A percentile compares a stretch with the other conserved stretches of the same genome.
Conservation (phyloP, 371 early-diverging fungal genomes). For the Mortierella sp. region DNA sequence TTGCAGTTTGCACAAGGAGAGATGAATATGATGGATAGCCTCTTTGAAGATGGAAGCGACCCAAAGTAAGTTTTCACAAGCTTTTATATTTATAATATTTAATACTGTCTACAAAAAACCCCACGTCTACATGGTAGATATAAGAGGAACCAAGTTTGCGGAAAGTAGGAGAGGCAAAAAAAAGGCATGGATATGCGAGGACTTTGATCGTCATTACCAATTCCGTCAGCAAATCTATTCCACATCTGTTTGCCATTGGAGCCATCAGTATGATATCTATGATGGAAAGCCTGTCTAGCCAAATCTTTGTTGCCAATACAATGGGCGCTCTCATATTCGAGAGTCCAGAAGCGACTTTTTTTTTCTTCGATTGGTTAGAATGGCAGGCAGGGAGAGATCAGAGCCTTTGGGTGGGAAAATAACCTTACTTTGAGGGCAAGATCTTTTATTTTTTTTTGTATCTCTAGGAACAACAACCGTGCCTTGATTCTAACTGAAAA, state of each 20-base stretch:
- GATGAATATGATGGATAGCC: constrained; percentile 52
- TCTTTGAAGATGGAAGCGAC: constrained; percentile 51
- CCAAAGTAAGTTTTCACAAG: constrained; percentile 44
- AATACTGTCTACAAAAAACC: not conserved
- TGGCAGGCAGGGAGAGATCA: not conserved
- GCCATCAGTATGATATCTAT: not conserved
- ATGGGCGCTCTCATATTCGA: constrained; percentile 4
- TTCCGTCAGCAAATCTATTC: not conserved
- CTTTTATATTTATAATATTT: not conserved
- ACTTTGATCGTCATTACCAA: not conserved
- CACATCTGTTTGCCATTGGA: not conserved
- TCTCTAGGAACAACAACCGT: constrained; percentile 24
- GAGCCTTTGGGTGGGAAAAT: constrained; percentile 9
- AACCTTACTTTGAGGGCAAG: not conserved
- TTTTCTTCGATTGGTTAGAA: no score
- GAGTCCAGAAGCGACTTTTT: constrained; percentile 3
- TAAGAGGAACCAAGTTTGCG: no score
- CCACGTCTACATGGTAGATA: no score
- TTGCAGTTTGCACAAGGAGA: constrained; percentile 49
- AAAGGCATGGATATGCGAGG: not conserved
- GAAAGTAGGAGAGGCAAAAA: not conserved
- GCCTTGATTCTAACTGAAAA: constrained; percentile 75
- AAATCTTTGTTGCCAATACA: no score
- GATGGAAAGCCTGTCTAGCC: not conserved
- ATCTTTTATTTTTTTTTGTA: not conserved